Evolutionary conservation across 331 rosid species (phyloP), one percentile per base, ranked within the genome.

Genomic region (Malus hybrid): DNA sequence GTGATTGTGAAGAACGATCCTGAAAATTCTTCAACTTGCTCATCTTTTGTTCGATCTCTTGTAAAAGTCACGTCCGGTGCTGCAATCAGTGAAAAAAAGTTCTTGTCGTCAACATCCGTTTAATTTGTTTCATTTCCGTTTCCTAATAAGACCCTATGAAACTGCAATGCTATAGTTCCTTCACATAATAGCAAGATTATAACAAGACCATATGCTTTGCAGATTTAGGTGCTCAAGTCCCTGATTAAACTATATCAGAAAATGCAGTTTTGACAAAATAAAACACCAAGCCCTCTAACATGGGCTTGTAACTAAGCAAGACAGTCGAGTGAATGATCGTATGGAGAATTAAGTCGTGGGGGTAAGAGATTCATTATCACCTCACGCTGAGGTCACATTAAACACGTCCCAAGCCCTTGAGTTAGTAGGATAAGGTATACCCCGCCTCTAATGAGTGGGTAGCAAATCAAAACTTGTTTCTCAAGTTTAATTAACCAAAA

Each of bases 21-120:
- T 18, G 96, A 81, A 79, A 88, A 68, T 75, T 88, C 97, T 16
- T 79, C 29, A 69, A 39, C 76, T 72, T 82, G 74, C 48, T 79
- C 86, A 4, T 55, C 31, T 56, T 39, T 76, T 11, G 10, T 75
- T 76, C 65, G 63, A 2, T 55, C 84, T 77, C 82, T 72, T 3
- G 75, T 57, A 62, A 85, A 36, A 22, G 86, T 80, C 80, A 83
- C 62, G 0, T 87, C 89, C 4, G 90, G 65, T 81, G 85, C 96
- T 88, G 90, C 89, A 77, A 31, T n/a, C 29, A 27, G 8, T 42
- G 57, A 36, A 44, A 59, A 63, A 18, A 66, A 10, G 16, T 44
- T 27, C 14, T 36, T 36, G 11, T 36, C 11, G 44, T 36, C 44
- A 36, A 9, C 11, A 36, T 36, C 44, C 44, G 11, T 36, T 36